Evolutionary conservation across 495 filamentous ascomycete genomes (phyloP).

Genomic region (Astrothelium macrocarpum): DNA sequence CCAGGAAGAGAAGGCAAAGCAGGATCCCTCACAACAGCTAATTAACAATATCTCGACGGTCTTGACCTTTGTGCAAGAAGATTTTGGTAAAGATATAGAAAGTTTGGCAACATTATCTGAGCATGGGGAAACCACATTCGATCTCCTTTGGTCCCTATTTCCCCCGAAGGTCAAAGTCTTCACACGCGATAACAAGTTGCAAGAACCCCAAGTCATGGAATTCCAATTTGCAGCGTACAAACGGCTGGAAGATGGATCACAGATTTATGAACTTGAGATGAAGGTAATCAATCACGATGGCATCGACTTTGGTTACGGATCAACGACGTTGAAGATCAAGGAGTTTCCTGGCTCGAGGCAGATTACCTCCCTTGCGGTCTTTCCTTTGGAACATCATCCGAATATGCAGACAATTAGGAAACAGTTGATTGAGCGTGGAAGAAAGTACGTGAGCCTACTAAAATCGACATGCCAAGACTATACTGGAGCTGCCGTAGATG

Average conservation of each 20-base stretch:
- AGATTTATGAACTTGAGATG: constrained; percentile 1
- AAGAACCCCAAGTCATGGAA: constrained; percentile 4
- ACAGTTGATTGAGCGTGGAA: constrained; percentile 9
- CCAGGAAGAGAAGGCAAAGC: constrained; percentile 13
- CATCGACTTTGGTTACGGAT: constrained; percentile 5
- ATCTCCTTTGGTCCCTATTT: constrained; percentile 19
- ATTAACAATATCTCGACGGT: constrained; percentile 15
- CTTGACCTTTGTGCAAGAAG: constrained; percentile 16
- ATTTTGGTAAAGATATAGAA: constrained; percentile 16
- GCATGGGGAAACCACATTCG: constrained; percentile 12
- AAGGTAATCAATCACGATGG: constrained; percentile 10
- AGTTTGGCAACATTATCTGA: constrained; percentile 18
- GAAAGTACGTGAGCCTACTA: constrained; percentile 9
- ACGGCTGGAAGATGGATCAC: not conserved
- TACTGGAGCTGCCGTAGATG: constrained; percentile 6
- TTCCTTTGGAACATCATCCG: constrained; percentile 5
- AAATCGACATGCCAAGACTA: constrained; percentile 11
- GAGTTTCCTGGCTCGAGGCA: constrained; percentile 10
- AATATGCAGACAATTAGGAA: not conserved
- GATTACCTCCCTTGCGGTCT: not conserved
- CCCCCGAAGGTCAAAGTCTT: constrained; percentile 14
- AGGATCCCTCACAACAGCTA: constrained; percentile 7
- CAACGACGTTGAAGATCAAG: not conserved
- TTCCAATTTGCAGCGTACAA: not conserved
- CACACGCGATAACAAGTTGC: constrained; percentile 8